phyloP scores from a whole-genome alignment of 2,329 filamentous ascomycete species.

The Diaporthe citri region DNA sequence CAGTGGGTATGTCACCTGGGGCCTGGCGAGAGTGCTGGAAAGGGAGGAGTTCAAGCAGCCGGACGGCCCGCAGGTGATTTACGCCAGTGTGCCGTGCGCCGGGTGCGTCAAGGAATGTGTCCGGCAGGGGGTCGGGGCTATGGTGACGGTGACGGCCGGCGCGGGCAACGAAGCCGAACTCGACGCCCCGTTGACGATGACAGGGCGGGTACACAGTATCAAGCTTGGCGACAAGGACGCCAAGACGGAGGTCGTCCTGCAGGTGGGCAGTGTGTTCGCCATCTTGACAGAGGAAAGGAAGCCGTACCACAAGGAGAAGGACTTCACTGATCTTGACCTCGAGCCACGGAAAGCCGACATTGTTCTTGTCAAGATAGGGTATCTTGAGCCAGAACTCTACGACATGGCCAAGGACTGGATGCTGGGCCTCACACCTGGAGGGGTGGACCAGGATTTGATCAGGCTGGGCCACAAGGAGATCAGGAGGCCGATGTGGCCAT shows the following conservation, averaged over 20 bases:
- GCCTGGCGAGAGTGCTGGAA: slow-evolving; percentile 57
- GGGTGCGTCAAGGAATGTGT: slow-evolving; percentile 57
- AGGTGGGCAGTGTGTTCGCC: slow-evolving; percentile 62
- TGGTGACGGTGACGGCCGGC: slow-evolving; percentile 63
- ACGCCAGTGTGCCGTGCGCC: slow-evolving; percentile 64
- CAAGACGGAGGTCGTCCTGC: slow-evolving; percentile 60
- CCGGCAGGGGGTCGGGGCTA: slow-evolving; percentile 59
- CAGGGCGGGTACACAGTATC: slow-evolving; percentile 62
- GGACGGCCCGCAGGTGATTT: slow-evolving; percentile 59
- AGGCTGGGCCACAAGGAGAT: slow-evolving; percentile 63
- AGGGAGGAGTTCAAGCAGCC: slow-evolving; percentile 57
- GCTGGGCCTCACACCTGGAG: slow-evolving; percentile 65
- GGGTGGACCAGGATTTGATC: slow-evolving; percentile 65
- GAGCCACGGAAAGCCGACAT: slow-evolving; percentile 60
- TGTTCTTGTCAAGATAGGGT: slow-evolving; percentile 69
- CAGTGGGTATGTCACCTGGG: slow-evolving; percentile 67
- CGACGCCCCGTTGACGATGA: slow-evolving; percentile 62
- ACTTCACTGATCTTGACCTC: slow-evolving; percentile 63
- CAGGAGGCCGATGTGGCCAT: slow-evolving; percentile 58
- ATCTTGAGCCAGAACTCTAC: slow-evolving; percentile 66
- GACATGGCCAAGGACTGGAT: slow-evolving; percentile 68
- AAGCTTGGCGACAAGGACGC: slow-evolving; percentile 64
- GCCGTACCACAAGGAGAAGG: slow-evolving; percentile 65
- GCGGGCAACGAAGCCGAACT: slow-evolving; percentile 63
- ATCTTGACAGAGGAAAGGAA: slow-evolving; percentile 66